These are phyloP conservation scores for Thielaviopsis punctulata DNA, from an alignment of 2,329 filamentous ascomycete genomes.

Conservation along the genomic window DNA sequence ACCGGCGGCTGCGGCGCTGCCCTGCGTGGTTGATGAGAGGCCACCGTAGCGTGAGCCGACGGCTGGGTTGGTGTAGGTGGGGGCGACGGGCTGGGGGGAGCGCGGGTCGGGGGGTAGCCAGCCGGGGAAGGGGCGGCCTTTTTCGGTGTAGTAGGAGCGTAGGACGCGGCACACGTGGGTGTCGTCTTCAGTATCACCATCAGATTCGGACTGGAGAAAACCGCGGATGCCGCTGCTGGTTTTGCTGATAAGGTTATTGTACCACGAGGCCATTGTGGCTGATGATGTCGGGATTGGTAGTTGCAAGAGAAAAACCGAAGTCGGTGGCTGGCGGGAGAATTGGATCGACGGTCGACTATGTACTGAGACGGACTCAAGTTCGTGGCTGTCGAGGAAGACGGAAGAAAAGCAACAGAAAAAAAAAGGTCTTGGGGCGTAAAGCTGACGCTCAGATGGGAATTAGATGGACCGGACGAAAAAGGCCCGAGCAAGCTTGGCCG, in stretches of 20 bases:
- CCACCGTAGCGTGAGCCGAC: conserved; percentile 38
- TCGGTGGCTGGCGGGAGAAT: too few relatives aligned
- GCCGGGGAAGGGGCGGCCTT: conserved; percentile 58
- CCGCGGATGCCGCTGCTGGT: conserved; percentile 52
- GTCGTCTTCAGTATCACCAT: conserved; percentile 70
- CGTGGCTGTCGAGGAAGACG: too few relatives aligned
- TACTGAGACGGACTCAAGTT: too few relatives aligned
- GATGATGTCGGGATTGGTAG: not conserved
- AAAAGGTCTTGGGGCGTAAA: not conserved
- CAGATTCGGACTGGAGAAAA: conserved; percentile 47
- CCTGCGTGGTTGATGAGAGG: conserved; percentile 21
- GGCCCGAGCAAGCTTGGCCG: not conserved
- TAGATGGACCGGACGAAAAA: not conserved
- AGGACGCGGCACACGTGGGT: conserved; percentile 89
- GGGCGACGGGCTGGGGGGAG: conserved; percentile 33
- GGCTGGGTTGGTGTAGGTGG: conserved; percentile 34
- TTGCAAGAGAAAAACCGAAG: not conserved
- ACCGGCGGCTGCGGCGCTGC: conserved; percentile 13
- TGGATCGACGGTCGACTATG: too few relatives aligned
- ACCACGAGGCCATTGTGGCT: conserved; percentile 56
- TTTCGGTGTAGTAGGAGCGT: conserved; percentile 82
- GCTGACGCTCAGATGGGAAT: not conserved
- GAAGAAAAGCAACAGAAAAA: not conserved
- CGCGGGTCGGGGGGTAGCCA: conserved; percentile 92
- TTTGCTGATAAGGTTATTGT: conserved; percentile 53